phyloP scores from a whole-genome alignment of 1,284 basidiomycete species.

The Sporisorium iseilematis-ciliati region DNA sequence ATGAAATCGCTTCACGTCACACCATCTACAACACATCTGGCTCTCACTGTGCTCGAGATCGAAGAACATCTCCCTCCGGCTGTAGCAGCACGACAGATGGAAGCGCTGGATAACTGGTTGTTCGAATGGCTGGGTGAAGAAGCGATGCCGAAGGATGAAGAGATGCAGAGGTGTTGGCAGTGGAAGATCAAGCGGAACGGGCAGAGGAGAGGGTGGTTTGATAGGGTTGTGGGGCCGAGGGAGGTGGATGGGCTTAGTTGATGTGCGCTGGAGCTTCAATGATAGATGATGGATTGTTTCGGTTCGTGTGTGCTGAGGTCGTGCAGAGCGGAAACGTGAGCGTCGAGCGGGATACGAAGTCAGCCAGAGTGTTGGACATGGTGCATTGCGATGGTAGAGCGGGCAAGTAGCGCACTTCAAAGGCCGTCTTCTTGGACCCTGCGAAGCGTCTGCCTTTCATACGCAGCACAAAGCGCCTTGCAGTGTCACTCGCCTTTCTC shows the following conservation, averaged over 20 bases:
- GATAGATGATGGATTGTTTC: too few species aligned
- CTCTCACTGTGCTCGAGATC: slow-evolving; percentile 38
- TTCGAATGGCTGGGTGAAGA: slow-evolving; percentile 28
- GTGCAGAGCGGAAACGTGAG: too few species aligned
- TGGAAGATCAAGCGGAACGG: slow-evolving; percentile 47
- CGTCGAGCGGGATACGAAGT: too few species aligned
- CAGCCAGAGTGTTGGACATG: too few species aligned
- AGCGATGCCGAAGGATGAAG: slow-evolving; percentile 11
- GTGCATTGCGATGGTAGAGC: too few species aligned
- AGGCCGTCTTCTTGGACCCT: too few species aligned
- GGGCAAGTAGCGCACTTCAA: too few species aligned
- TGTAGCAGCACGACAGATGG: slow-evolving; percentile 38
- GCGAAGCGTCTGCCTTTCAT: too few species aligned
- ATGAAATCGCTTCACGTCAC: slow-evolving; percentile 34
- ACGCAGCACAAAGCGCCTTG: too few species aligned
- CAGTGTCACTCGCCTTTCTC: too few species aligned
- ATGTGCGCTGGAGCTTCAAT: neutral
- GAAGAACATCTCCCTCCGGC: slow-evolving; percentile 39
- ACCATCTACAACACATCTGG: slow-evolving; percentile 25
- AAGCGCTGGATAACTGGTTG: slow-evolving; percentile 29
- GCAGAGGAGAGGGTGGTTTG: slow-evolving; percentile 29
- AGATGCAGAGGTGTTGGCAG: slow-evolving; percentile 33
- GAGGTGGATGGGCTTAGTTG: neutral
- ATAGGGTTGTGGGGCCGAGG: slow-evolving; percentile 2
- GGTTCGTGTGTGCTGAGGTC: too few species aligned